phyloP scores from a whole-genome alignment of 768 basidiomycete genomes.

The Mycena galericulata region DNA sequence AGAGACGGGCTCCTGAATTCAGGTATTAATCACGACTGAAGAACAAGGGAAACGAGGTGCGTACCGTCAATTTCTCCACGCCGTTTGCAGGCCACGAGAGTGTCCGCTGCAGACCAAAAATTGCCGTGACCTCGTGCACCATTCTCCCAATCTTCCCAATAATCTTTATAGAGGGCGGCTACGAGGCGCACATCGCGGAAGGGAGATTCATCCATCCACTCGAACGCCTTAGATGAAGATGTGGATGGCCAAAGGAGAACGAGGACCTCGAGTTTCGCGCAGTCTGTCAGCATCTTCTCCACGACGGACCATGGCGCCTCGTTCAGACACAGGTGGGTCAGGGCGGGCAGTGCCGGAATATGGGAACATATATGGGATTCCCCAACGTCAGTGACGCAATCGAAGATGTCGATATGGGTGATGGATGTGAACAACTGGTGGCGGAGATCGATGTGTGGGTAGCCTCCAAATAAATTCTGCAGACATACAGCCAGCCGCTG shows the following conservation, averaged over 20 bases:
- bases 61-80: no score
- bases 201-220: neutral
- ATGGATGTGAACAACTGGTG: neutral
- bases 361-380: neutral
- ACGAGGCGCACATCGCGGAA: neutral
- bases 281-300: neutral
- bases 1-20: no score
- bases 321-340: constrained; percentile 19
- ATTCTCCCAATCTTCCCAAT: neutral
- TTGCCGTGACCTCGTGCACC: neutral
- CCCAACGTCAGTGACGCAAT: neutral
- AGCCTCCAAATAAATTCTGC: neutral
- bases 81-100: neutral
- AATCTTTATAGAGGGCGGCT: neutral
- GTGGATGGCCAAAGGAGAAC: neutral
- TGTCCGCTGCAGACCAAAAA: neutral
- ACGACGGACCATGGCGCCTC: neutral
- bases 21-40: no score
- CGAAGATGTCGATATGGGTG: constrained; percentile 23
- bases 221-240: no score
- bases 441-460: neutral
- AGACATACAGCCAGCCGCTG: neutral
- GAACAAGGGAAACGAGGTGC: no score
- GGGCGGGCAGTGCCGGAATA: constrained; percentile 2
- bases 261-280: neutral